Conservation (phyloP, 2,329 filamentous ascomycete genomes). For the Rosellinia necatrix region DNA sequence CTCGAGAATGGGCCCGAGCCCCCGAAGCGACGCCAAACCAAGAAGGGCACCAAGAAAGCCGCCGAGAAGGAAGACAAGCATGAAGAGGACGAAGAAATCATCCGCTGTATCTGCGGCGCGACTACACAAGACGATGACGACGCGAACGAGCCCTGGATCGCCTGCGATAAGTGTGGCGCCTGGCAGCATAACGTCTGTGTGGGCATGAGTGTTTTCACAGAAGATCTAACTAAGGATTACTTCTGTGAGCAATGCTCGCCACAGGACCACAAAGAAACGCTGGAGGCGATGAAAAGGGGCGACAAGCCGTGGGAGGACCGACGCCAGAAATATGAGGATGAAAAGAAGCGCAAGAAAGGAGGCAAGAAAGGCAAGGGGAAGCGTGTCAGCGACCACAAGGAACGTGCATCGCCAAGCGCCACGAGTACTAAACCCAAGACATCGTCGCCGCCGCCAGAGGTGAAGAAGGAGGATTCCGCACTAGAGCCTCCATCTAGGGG, state of each 20-base stretch:
- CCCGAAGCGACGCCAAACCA: conserved; percentile 56
- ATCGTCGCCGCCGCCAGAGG: conserved; percentile 44
- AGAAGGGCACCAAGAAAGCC: conserved; percentile 61
- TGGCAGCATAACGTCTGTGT: conserved; percentile 99
- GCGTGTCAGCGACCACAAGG: conserved; percentile 66
- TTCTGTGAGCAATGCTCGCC: conserved; percentile 91
- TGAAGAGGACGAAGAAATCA: conserved; percentile 70
- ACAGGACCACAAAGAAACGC: conserved; percentile 77
- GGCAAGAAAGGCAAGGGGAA: conserved; percentile 69
- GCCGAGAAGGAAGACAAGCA: conserved; percentile 58
- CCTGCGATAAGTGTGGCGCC: conserved; percentile 86
- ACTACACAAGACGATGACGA: conserved; percentile 82
- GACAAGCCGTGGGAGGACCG: conserved; percentile 85
- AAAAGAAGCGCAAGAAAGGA: conserved; percentile 63
- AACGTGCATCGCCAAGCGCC: conserved; percentile 51
- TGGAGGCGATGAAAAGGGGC: conserved; percentile 77
- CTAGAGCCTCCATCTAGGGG: conserved; percentile 47
- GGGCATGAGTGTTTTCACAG: conserved; percentile 77
- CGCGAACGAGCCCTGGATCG: conserved; percentile 89
- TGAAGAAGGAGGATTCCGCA: conserved; percentile 43
- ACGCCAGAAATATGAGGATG: conserved; percentile 65
- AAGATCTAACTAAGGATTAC: conserved; percentile 81
- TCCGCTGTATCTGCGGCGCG: conserved; percentile 91
- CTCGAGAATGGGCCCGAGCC: conserved; percentile 63
- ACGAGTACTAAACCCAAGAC: conserved; percentile 46